Evolutionary conservation across 495 filamentous ascomycete genomes (phyloP).

Genomic region (Penicilliopsis zonata): DNA sequence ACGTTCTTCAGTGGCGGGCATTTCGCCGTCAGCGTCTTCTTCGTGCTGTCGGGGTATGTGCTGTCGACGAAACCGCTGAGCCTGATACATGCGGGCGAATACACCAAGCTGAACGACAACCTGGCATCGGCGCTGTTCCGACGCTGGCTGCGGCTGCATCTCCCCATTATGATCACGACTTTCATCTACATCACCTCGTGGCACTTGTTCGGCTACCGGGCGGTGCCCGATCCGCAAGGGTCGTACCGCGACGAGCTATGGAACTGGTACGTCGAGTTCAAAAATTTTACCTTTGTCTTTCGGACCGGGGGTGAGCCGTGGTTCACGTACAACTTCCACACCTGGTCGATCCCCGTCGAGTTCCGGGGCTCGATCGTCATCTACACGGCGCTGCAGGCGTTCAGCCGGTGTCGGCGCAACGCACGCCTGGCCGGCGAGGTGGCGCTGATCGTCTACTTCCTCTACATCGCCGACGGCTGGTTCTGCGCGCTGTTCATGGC

Average conservation of each 20-base stretch:
- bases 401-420: constrained; percentile 20
- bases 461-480: constrained; percentile 27
- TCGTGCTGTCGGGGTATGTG: constrained; percentile 48
- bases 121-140: constrained; percentile 33
- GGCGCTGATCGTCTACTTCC: constrained; percentile 17
- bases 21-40: constrained; percentile 45
- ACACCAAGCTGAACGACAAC: constrained; percentile 15
- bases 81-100: constrained; percentile 35
- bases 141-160: constrained; percentile 31
- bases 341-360: constrained; percentile 42
- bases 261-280: constrained; percentile 46
- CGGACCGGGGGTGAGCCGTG: constrained; percentile 32
- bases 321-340: constrained; percentile 32
- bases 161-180: constrained; percentile 34
- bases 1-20: constrained; percentile 37
- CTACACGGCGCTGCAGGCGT: constrained; percentile 25
- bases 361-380: constrained; percentile 35
- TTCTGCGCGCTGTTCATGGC: constrained; percentile 33
- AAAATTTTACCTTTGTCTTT: constrained; percentile 48
- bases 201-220: constrained; percentile 35
- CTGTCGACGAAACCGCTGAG: constrained; percentile 37
- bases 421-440: constrained; percentile 29
- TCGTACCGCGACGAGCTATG: constrained; percentile 33
- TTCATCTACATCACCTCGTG: constrained; percentile 36
- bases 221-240: constrained; percentile 17